These are phyloP conservation scores for Arachnopeziza araneosa DNA, from an alignment of 2,329 filamentous ascomycete species.

Conservation along the genomic window DNA sequence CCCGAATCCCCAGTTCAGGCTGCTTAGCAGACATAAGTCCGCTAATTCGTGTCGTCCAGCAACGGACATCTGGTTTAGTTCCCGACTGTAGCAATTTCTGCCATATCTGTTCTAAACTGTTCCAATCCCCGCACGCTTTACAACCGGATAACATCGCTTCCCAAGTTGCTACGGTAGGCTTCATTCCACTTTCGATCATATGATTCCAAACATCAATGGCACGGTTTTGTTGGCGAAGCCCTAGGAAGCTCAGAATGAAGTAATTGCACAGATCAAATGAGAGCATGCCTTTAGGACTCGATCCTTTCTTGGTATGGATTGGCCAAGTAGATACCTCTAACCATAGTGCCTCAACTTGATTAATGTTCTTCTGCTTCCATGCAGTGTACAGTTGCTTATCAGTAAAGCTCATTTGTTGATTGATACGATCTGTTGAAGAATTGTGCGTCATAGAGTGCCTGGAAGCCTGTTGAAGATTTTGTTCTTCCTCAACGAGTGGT, in stretches of 20 bases:
- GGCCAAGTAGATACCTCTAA: constrained; percentile 20
- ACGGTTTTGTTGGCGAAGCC: constrained; percentile 34
- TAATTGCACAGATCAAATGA: constrained; percentile 34
- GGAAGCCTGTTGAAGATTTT: background rate
- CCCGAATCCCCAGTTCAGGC: constrained; percentile 51
- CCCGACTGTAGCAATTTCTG: constrained; percentile 51
- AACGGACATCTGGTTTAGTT: constrained; percentile 53
- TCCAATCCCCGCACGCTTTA: constrained; percentile 50
- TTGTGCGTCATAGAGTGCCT: background rate
- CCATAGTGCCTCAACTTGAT: constrained; percentile 23
- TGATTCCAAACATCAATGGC: constrained; percentile 53
- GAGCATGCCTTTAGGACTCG: constrained; percentile 10
- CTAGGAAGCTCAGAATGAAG: constrained; percentile 43
- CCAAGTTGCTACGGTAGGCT: constrained; percentile 62
- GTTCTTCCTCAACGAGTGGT: background rate
- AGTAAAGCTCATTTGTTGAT: background rate
- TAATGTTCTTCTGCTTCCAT: constrained; percentile 16
- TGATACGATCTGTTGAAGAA: background rate
- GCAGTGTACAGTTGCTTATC: constrained; percentile 19
- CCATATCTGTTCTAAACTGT: constrained; percentile 65
- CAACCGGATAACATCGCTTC: constrained; percentile 69
- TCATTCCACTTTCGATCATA: constrained; percentile 47
- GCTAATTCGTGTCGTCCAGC: constrained; percentile 67
- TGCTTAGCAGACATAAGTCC: constrained; percentile 55
- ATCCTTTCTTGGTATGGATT: constrained; percentile 2